Base-by-base conservation (phyloP, 2,329 filamentous ascomycete species). In the Fusarium hostae region DNA sequence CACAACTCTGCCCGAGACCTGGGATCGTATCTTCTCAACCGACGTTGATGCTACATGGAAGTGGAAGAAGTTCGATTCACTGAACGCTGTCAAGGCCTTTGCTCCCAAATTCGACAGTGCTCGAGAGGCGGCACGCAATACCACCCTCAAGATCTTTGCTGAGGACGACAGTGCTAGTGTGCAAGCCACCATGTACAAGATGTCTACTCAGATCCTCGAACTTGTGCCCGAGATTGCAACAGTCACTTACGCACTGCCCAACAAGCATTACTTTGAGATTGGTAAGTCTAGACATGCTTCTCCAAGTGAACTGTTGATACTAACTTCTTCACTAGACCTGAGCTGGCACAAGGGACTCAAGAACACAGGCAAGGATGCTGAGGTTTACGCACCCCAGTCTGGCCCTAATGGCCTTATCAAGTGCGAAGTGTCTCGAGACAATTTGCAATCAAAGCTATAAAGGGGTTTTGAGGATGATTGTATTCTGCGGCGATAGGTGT, bases 221-320 rank as follows among this genome's bases (percentile, higher is more conserved):
- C 89, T 86, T 26, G 92, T 91, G 28, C 92, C 94, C 18, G 86
- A 91, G 71, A 88, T 94, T 26, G 88, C 91, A 47, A 86, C 87
- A 26, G 93, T 96, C 44, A 89, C 92, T 76, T 98, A 98, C 80
- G 87, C 91, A 12, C 86, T 99, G 78, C 96, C 96, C 15, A 99
- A 99, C 86, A 98, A 98, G 86, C 96, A 99, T 84, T 98, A 98
- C 85, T 98, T 98, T 79, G 95, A 98, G 83, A 91, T 98, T 81
- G 92, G 90, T 94, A 84, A 84, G 91, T 86, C 18, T 50, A 6
- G 16, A 15, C 22, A 39, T 47, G 5, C n/a, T 47, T 34, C n/a
- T 20, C 18, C 40, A 11, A 35, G 9, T n/a, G 15, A 32, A n/a
- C 47, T 63, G 60, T 51, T 34, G 55, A 58, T 56, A 41, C 73